Evolutionary conservation across 2,329 filamentous ascomycete species (phyloP), one percentile per base, ranked within the genome.

Genomic region (Cucurbitaria berberidis): DNA sequence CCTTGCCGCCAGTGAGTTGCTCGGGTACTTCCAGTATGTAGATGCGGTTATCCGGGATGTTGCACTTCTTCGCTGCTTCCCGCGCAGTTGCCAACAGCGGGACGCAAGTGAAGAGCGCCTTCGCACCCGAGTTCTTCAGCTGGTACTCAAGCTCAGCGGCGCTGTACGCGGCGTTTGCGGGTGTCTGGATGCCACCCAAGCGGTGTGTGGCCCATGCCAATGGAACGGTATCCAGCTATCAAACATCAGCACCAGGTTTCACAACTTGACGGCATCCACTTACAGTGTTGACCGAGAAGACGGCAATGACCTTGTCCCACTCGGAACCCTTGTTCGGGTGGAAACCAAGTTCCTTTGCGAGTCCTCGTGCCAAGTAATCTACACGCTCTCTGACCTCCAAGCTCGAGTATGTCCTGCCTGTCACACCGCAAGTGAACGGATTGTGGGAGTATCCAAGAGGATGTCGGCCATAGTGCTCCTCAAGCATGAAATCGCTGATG

Each of bases 261-360:
- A 9, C 15, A 13, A 10, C 11, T 26, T 21, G 9, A 15, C 18
- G 34, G 10, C 15, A 19, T n/a, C 45, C 38, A 70, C 82, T 54
- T 75, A 91, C 89, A 26, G 90, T 91, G 70, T 96, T 96, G 53
- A 92, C 75, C n/a, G 88, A 87, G 76, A 90, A 96, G 24, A 93
- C 78, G 4, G 81, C 88, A 42, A 91, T 79, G 21, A 93, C 89
- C 73, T 92, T 91, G 66, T 95, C 90, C 88, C 88, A 95, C 70
- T 93, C 89, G 0, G 85, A 84, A 11, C 88, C 90, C 51, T 85
- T 74, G 61, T 90, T 87, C 7, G 88, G 85, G 40, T 82, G 74
- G 82, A 90, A 92, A 38, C 84, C 86, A 53, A 95, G 82, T 58
- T 90, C 85, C 69, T 89, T 86, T 35, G 84, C 82, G 29, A 96